These are phyloP conservation scores for Fraxinus angustifolia DNA, from an alignment of 305 asterid species.

Conservation along the genomic window DNA sequence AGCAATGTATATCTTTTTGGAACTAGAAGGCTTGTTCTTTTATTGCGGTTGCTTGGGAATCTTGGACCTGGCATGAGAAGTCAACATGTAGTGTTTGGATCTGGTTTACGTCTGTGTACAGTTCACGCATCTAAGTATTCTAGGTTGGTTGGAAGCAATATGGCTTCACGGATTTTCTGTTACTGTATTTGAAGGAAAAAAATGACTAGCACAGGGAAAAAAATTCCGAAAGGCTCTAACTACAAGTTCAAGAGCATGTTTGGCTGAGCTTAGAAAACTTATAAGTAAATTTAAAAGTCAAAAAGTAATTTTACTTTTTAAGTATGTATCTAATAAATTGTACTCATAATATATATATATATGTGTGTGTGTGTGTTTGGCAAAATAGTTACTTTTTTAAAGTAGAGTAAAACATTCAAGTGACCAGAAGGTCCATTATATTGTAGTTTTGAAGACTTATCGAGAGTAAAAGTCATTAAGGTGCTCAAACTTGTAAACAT, in stretches of 20 bases:
- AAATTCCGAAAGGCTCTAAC: neutral
- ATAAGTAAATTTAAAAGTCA: neutral
- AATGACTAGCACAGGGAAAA: neutral
- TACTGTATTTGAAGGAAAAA: neutral
- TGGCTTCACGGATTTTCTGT: neutral
- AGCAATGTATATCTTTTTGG: constrained; percentile 4
- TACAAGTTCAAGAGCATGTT: neutral
- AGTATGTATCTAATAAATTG: neutral
- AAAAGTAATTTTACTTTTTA: neutral
- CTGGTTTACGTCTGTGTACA: neutral
- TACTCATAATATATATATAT: neutral
- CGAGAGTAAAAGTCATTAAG: neutral
- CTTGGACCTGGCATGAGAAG: neutral
- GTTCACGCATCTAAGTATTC: constrained; percentile 4
- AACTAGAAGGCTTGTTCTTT: neutral
- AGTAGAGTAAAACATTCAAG: neutral
- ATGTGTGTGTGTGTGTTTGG: neutral
- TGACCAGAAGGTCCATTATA: neutral
- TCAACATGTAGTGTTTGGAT: neutral
- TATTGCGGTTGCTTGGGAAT: constrained; percentile 1
- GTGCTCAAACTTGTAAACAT: neutral
- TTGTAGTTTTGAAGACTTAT: neutral
- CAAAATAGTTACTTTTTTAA: neutral
- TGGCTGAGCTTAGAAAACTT: neutral
- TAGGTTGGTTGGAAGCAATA: constrained; percentile 2